phyloP scores from a whole-genome alignment of 371 early-diverging fungal species.

The Mortierella sp. region DNA sequence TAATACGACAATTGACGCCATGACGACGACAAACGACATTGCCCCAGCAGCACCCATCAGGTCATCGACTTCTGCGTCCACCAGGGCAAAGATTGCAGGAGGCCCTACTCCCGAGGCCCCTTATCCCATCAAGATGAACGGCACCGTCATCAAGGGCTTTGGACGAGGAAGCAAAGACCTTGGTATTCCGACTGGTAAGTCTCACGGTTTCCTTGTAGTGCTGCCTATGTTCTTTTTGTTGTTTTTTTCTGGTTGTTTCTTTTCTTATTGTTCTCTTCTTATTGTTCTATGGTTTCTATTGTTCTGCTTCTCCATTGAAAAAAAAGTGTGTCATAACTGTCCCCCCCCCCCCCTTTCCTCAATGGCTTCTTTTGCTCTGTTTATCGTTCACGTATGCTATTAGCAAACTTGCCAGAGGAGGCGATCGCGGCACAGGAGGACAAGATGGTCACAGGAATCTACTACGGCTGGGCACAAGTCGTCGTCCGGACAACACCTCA shows the following conservation, averaged over 20 bases:
- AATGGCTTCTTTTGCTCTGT: not conserved
- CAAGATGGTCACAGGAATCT: conserved; percentile 87
- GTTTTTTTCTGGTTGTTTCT: not conserved
- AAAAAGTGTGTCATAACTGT: not conserved
- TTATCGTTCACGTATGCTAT: not conserved
- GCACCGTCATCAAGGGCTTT: conserved; percentile 91
- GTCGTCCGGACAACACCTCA: conserved; percentile 46
- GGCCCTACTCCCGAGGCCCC: conserved; percentile 68
- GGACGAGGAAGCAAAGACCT: conserved; percentile 96
- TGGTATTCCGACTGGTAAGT: conserved; percentile 95
- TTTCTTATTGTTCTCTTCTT: not conserved
- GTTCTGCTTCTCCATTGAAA: not conserved
- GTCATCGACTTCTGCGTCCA: conserved; percentile 2
- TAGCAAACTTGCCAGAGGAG: conserved; percentile 92
- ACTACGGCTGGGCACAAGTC: conserved; percentile 95
- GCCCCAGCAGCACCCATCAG: conserved; percentile 15
- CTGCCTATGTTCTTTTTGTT: not conserved
- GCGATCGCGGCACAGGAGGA: conserved; percentile 76
- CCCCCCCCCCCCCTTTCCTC: not conserved
- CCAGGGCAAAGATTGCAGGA: conserved; percentile 71
- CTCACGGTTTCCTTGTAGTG: not conserved
- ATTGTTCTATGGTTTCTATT: not conserved
- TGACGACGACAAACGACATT: conserved; percentile 11
- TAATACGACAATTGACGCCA: not conserved
- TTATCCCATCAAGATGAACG: conserved; percentile 81